Evolutionary conservation across 2,329 filamentous ascomycete species (phyloP), one percentile per base, ranked within the genome.

Genomic region (Aspergillus phoenicis): DNA sequence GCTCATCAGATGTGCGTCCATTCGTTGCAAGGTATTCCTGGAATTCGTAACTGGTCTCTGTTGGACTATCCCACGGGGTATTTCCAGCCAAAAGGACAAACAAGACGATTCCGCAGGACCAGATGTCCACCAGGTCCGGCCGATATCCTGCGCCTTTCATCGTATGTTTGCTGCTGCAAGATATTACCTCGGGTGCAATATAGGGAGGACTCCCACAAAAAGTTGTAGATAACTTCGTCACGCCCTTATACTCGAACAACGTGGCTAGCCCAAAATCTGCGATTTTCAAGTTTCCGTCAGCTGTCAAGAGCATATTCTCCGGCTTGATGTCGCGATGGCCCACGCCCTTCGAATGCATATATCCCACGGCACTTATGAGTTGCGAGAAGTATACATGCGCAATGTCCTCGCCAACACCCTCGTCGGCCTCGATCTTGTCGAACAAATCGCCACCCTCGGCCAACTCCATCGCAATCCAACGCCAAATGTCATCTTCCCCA

Each of bases 361-460:
- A 99, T 72, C 89, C 89, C 64, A 98, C 91, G 8, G 94, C 95
- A 73, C 88, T 88, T 69, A 98, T 85, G 63, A 99, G 85, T 79
- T 99, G 95, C 2, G 89, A 85, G 76, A 99, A 99, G 81, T 98
- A 99, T 63, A 97, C 87, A 75, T 99, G 96, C 36, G 95, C 94
- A 73, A 99, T 92, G 74, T 98, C 91, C 75, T 96, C 88, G 6
- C 89, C 87, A n/a, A 98, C 92, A 52, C 95, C 95, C 48, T 94
- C 91, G 76, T 99, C 95, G 17, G 95, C 93, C 79, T 99, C 96
- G 69, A 99, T 98, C 82, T 99, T 99, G 86, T 99, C 95, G 76
- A 99, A 99, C 7, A 99, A 83, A 74, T 99, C 95, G 10, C 95
- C 95, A 45, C 95, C 95, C 70, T 96, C 91, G 49, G 95, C 95